A percentile compares a stretch with the other conserved stretches of the same genome.
Conservation (phyloP, 768 basidiomycete species). For the Lactarius quietus region DNA sequence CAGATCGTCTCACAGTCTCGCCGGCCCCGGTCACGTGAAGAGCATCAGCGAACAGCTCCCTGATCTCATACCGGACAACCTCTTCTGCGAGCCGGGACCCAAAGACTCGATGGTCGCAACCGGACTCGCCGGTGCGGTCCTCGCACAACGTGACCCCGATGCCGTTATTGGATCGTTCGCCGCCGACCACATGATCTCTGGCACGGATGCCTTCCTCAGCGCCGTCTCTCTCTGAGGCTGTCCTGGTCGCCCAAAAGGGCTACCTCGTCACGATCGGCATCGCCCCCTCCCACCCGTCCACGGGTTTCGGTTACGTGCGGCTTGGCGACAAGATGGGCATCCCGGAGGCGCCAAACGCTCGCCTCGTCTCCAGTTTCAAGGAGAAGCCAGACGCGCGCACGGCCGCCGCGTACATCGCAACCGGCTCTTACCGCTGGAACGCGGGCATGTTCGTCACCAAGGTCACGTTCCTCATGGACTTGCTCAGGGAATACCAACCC, state of each 20-base stretch:
- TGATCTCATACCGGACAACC: conserved; percentile 64
- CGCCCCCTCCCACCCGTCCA: conserved; percentile 85
- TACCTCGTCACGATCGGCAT: conserved; percentile 89
- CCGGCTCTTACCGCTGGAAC: conserved; percentile 88
- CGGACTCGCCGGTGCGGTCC: conserved; percentile 79
- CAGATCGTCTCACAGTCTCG: conserved; percentile 74
- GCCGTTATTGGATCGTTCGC: conserved; percentile 87
- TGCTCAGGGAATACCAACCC: conserved; percentile 72
- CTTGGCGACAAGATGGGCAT: conserved; percentile 70
- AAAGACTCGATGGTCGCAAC: conserved; percentile 92
- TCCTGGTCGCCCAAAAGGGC: conserved; percentile 72
- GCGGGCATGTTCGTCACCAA: conserved; percentile 93
- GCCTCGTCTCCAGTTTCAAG: conserved; percentile 82
- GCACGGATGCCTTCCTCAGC: conserved; percentile 81
- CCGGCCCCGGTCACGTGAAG: conserved; percentile 71
- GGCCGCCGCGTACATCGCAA: conserved; percentile 80
- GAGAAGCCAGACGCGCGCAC: conserved; percentile 89
- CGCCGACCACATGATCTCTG: conserved; percentile 92
- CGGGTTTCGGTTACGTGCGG: conserved; percentile 84
- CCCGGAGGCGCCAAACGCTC: conserved; percentile 73
- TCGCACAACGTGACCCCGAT: conserved; percentile 69
- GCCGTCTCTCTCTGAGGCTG: conserved; percentile 84
- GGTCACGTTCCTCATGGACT: conserved; percentile 65
- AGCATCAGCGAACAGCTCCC: conserved; percentile 78
- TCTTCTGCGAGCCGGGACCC: conserved; percentile 84